Evolutionary conservation across 1,284 basidiomycete species (phyloP).

Genomic region (Mycena sp.): DNA sequence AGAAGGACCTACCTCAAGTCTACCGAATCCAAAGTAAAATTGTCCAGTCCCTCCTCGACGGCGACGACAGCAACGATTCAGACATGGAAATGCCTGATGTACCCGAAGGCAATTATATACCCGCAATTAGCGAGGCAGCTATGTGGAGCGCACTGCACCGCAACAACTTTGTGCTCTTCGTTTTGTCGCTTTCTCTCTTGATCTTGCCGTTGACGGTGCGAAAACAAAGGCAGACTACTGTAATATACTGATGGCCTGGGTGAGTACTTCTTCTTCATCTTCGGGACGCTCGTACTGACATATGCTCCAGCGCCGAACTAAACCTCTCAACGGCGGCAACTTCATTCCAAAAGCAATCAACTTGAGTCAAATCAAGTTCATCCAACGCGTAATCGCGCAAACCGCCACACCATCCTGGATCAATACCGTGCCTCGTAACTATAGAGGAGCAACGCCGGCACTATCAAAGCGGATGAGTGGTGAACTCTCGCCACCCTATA

Average conservation of each 20-base stretch:
- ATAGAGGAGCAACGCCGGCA: conserved; percentile 29
- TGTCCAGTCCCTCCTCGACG: conserved; percentile 9
- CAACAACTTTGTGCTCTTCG: background rate
- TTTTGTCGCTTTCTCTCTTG: background rate
- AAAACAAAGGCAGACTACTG: background rate
- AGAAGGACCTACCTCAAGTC: conserved; percentile 3
- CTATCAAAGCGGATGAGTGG: conserved; percentile 42
- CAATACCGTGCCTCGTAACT: conserved; percentile 3
- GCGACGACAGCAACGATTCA: background rate
- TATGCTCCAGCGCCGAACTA: background rate
- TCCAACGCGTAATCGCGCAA: conserved; percentile 31
- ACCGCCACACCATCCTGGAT: conserved; percentile 32
- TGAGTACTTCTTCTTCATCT: background rate
- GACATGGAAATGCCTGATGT: conserved; percentile 14
- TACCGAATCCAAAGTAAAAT: conserved; percentile 5
- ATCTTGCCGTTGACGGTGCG: background rate
- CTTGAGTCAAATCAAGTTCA: conserved; percentile 3
- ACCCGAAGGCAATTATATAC: conserved; percentile 4
- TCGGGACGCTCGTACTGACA: background rate
- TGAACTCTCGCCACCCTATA: conserved; percentile 31
- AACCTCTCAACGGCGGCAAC: background rate
- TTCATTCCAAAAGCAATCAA: background rate
- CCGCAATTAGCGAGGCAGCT: conserved; percentile 3
- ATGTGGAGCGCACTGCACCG: background rate
- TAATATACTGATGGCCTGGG: background rate